Evolutionary conservation across 805 yeast genomes (phyloP), one percentile per base, ranked within the genome.

Genomic region (Ascoidea asiatica): DNA sequence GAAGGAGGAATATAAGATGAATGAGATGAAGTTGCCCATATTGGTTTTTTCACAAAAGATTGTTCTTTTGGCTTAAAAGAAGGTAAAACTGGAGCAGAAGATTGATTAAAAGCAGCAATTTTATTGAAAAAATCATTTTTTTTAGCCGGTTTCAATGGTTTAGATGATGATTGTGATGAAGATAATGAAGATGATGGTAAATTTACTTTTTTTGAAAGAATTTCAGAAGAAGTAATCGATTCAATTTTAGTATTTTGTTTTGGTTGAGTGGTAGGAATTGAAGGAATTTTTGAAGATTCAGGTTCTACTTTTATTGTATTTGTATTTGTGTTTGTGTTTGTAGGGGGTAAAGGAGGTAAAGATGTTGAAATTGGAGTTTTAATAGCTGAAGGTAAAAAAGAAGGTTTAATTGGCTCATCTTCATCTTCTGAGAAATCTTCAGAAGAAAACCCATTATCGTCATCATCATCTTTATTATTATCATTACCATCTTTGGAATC

Each of bases 1-100:
- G 50, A 44, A 2, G 63, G 66, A 7, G 77, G 82, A 11, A 77
- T 70, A 53, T 80, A 79, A 4, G 78, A 72, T 6, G 82, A 75
- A 43, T 76, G 65, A 4, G 73, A 75, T 2, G 79, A 71, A 1
- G 77, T 69, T 19, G 72, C 79, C 33, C 70, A 56, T 46, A 72
- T 77, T 21, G 74, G 71, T 54, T 76, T 77, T 53, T 71, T 74
- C 21, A 72, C 72, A 51, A 70, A 75, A 0, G 77, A 70, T 47
- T 69, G 71, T 35, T 61, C 53, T 57, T 65, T 51, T 44, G 70
- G 58, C 50, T 57, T 43, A 47, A 56, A 59, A 15, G 53, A 53
- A 2, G 75, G 75, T 37, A 58, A 43, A 7, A 63, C 57, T 4
- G 76, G 73, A 23, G 69, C 62, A 2, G 69, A 59, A 11, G 49